Conservation (phyloP, 352 stramenopile species). For the Phytophthora agathidicida region DNA sequence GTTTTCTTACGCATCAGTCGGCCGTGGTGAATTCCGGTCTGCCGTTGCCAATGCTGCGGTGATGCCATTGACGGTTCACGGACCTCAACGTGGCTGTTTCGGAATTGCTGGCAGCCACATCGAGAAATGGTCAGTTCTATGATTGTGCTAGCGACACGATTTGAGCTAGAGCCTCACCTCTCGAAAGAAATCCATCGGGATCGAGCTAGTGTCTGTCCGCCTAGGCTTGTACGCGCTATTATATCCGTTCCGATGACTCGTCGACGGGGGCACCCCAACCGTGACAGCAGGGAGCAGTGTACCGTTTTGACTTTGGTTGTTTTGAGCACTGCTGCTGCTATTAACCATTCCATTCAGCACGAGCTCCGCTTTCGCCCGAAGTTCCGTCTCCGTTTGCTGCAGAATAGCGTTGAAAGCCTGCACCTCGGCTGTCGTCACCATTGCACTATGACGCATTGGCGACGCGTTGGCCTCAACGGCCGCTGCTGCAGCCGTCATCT, state of each 20-base stretch:
- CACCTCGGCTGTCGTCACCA: slow-evolving; percentile 38
- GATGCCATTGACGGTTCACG: slow-evolving; percentile 25
- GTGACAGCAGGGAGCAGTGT: slow-evolving; percentile 34
- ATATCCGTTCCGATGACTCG: slow-evolving; percentile 15
- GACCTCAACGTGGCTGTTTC: slow-evolving; percentile 44
- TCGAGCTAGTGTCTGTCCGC: slow-evolving; percentile 27
- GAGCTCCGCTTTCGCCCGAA: slow-evolving; percentile 83
- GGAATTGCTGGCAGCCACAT: slow-evolving; percentile 38
- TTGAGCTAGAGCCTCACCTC: slow-evolving; percentile 17
- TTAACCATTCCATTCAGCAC: slow-evolving; percentile 75
- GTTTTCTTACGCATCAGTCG: slow-evolving; percentile 70
- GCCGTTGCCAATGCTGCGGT: slow-evolving; percentile 26
- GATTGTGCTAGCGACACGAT: background rate
- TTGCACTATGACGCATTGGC: slow-evolving; percentile 35
- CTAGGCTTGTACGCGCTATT: slow-evolving; percentile 4
- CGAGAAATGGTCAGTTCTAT: background rate
- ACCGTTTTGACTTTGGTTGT: slow-evolving; percentile 21
- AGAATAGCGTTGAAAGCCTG: slow-evolving; percentile 73
- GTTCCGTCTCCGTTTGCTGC: slow-evolving; percentile 66
- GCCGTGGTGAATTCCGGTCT: slow-evolving; percentile 27
- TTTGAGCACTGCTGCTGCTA: slow-evolving; percentile 38
- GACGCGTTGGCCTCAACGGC: slow-evolving; percentile 39
- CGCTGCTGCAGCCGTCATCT: slow-evolving; percentile 52
- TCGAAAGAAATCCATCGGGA: slow-evolving; percentile 59
- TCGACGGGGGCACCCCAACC: slow-evolving; percentile 13